Percentiles rank a stretch among this genome's conserved stretches.
Conservation (phyloP, 2,329 filamentous ascomycete genomes). For the Claviceps africana region DNA sequence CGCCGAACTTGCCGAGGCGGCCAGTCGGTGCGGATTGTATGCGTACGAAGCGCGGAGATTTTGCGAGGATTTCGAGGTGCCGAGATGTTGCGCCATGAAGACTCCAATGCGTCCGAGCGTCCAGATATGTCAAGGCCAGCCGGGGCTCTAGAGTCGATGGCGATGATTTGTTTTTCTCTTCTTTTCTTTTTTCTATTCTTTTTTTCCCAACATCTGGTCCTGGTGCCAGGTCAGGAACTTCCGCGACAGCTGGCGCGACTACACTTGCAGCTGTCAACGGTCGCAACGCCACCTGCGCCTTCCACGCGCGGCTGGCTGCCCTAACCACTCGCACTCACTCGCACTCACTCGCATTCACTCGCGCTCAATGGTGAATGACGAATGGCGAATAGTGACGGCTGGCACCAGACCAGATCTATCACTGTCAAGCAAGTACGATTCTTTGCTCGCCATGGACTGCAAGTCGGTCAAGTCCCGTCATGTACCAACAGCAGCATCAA, state of each 20-base stretch:
- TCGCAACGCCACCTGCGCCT: neutral
- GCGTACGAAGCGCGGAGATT: slow-evolving; percentile 9
- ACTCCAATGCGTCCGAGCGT: neutral
- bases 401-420: neutral
- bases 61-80: slow-evolving; percentile 7
- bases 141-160: neutral
- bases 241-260: neutral
- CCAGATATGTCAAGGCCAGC: neutral
- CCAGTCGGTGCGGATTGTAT: slow-evolving; percentile 7
- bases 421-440: neutral
- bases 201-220: neutral
- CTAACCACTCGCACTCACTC: neutral
- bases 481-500: neutral
- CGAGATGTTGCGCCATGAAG: slow-evolving; percentile 13
- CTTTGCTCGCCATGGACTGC: neutral
- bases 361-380: too few relatives aligned
- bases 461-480: neutral
- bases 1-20: slow-evolving; percentile 14
- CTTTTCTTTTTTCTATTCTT: too few relatives aligned
- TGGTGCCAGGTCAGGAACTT: neutral
- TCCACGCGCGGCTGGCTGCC: neutral
- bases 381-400: neutral
- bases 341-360: too few relatives aligned
- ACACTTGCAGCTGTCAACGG: neutral
- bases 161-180: too few relatives aligned